Evolutionary conservation across 768 basidiomycete genomes (phyloP).

Genomic region (Russula griseocarnosa): DNA sequence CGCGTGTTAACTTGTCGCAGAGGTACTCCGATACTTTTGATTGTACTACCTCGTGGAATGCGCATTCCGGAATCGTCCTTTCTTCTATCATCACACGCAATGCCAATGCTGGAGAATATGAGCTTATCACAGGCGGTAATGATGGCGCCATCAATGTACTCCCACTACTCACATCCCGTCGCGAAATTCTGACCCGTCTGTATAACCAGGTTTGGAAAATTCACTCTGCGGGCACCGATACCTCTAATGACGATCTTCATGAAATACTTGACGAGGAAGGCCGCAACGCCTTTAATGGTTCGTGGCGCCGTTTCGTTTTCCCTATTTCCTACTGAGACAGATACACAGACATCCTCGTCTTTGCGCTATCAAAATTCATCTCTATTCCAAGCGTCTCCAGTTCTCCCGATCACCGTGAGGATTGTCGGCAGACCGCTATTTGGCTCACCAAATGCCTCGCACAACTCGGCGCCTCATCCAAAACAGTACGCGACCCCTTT

Average conservation of each 20-base stretch:
- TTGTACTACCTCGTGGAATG: conserved; percentile 77
- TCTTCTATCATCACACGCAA: conserved; percentile 61
- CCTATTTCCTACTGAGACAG: background rate
- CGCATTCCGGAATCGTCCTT: conserved; percentile 76
- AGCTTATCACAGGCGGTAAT: conserved; percentile 75
- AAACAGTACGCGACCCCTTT: conserved; percentile 3
- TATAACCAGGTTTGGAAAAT: conserved; percentile 40
- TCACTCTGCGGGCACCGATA: conserved; percentile 22
- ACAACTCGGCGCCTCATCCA: conserved; percentile 81
- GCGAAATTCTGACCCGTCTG: conserved; percentile 2
- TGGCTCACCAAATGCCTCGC: conserved; percentile 86
- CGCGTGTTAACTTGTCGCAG: conserved; percentile 37
- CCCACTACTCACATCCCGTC: background rate
- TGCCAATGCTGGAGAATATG: conserved; percentile 34
- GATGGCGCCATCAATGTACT: conserved; percentile 80
- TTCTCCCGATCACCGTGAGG: conserved; percentile 61
- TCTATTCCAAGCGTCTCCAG: conserved; percentile 84
- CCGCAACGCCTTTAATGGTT: conserved; percentile 18
- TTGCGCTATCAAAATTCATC: conserved; percentile 80
- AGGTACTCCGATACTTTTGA: conserved; percentile 84
- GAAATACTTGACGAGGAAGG: conserved; percentile 19
- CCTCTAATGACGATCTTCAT: conserved; percentile 6
- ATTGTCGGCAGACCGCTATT: conserved; percentile 91
- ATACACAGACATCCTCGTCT: conserved; percentile 63
- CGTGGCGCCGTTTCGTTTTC: background rate